Percentiles rank a stretch among this genome's conserved stretches.
These are phyloP conservation scores for Vigna nakashimae DNA, from an alignment of 306 rosid species.

Conservation along the genomic window DNA sequence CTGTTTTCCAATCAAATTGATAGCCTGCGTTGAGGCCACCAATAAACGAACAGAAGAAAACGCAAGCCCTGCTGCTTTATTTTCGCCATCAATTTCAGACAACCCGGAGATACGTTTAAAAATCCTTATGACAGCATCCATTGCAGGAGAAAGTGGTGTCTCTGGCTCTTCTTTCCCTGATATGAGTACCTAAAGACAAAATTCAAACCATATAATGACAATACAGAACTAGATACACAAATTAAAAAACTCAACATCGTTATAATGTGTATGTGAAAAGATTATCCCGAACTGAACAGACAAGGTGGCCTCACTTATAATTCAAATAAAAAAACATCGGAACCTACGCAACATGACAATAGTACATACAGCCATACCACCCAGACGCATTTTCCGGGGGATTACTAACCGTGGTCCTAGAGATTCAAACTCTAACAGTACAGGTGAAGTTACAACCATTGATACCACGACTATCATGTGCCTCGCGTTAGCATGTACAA, in stretches of 20 bases:
- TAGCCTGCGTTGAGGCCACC: conserved; percentile 97
- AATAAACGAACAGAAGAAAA: conserved; percentile 78
- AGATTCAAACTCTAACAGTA: background rate
- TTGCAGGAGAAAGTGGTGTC: conserved; percentile 85
- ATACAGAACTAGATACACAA: conserved; percentile 20
- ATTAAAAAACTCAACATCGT: background rate
- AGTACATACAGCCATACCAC: background rate
- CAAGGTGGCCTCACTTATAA: background rate
- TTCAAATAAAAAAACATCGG: background rate
- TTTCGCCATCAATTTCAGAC: conserved; percentile 65
- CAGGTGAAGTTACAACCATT: background rate
- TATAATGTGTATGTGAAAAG: background rate
- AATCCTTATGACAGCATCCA: conserved; percentile 88
- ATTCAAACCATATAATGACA: conserved; percentile 22
- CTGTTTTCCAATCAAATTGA: conserved; percentile 95
- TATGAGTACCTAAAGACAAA: conserved; percentile 72
- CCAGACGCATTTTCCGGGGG: background rate
- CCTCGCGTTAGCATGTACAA: background rate
- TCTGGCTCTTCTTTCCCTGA: conserved; percentile 92
- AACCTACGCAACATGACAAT: background rate
- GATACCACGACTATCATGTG: background rate
- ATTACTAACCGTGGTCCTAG: background rate
- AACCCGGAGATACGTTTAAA: conserved; percentile 85
- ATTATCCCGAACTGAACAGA: conserved; percentile 4
- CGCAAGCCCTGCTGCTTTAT: conserved; percentile 54